These are phyloP conservation scores for Nemania bipapillata DNA, from an alignment of 2,329 filamentous ascomycete genomes.

Conservation along the genomic window DNA sequence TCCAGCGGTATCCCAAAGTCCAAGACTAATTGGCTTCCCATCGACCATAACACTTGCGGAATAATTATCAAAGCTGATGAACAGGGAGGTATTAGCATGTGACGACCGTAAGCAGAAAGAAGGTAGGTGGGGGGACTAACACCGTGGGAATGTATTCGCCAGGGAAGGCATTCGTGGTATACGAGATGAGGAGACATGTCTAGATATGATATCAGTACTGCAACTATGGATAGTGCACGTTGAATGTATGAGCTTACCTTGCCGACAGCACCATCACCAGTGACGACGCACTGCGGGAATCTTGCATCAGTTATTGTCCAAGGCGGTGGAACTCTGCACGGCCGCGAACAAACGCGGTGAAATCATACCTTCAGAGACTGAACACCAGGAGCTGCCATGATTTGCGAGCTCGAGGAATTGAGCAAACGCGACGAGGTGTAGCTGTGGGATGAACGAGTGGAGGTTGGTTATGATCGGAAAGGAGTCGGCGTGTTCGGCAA, in stretches of 20 bases:
- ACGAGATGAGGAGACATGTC: slow-evolving; percentile 99
- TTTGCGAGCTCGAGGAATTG: slow-evolving; percentile 51
- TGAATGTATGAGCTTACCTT: slow-evolving; percentile 72
- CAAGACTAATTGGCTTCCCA: slow-evolving; percentile 95
- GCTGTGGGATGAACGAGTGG: slow-evolving; percentile 25
- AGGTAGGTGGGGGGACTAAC: slow-evolving; percentile 63
- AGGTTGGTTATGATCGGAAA: slow-evolving; percentile 27
- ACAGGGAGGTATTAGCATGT: slow-evolving; percentile 38
- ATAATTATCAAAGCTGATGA: slow-evolving; percentile 92
- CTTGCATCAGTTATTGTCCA: slow-evolving; percentile 52
- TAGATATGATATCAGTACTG: slow-evolving; percentile 52
- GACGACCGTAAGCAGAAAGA: slow-evolving; percentile 13
- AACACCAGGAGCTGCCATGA: slow-evolving; percentile 85
- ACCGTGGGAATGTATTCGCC: slow-evolving; percentile 99
- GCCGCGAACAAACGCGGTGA: slow-evolving; percentile 5
- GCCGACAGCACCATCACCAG: slow-evolving; percentile 98
- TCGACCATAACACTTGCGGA: slow-evolving; percentile 99
- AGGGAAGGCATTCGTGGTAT: slow-evolving; percentile 99
- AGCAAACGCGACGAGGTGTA: slow-evolving; percentile 33
- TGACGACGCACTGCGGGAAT: slow-evolving; percentile 85
- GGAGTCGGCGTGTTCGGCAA: slow-evolving; percentile 28
- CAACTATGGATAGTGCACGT: background rate
- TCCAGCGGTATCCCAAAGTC: slow-evolving; percentile 97
- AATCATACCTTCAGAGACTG: slow-evolving; percentile 86
- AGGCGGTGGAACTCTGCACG: slow-evolving; percentile 28